Percentiles rank a stretch among this genome's conserved stretches.
Conservation (phyloP, 352 stramenopile genomes). For the Globisporangium orthogonon region DNA sequence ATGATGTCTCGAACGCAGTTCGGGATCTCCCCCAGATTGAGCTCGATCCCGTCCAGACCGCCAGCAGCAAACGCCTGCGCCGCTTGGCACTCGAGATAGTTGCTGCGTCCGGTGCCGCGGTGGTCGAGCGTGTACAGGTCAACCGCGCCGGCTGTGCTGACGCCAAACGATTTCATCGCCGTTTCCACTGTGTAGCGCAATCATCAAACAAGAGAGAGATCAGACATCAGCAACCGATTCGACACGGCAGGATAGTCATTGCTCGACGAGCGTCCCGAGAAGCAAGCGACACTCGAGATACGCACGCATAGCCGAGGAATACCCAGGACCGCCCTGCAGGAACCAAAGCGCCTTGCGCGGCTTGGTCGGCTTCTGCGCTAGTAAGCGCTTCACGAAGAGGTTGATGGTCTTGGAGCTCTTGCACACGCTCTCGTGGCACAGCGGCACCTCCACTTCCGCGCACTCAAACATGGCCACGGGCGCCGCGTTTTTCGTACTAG, state of each 20-base stretch:
- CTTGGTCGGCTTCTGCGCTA: conserved; percentile 5
- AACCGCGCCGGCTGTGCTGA: background rate
- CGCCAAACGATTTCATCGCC: background rate
- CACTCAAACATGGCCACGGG: conserved; percentile 24
- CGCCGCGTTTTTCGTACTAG: background rate
- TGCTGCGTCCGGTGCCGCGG: conserved; percentile 9
- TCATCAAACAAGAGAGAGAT: no score
- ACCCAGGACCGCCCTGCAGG: conserved; percentile 14
- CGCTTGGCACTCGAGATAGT: conserved; percentile 3
- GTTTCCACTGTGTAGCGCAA: background rate
- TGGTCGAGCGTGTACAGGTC: conserved; percentile 16
- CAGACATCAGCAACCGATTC: no score
- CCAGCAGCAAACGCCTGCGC: conserved; percentile 3
- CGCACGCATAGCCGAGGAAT: conserved; percentile 7
- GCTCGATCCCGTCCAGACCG: background rate
- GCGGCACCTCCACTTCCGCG: conserved; percentile 46
- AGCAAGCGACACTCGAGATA: no score
- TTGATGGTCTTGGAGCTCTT: conserved; percentile 41
- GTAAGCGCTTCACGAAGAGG: conserved; percentile 35
- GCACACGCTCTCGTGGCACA: conserved; percentile 65
- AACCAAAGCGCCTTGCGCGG: conserved; percentile 13
- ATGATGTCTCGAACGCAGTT: conserved; percentile 5
- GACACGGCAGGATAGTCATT: no score
- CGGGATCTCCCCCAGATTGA: background rate
- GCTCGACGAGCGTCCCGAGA: no score